These are phyloP conservation scores for Phialophora macrospora DNA, from an alignment of 2,329 filamentous ascomycete species.

Conservation along the genomic window DNA sequence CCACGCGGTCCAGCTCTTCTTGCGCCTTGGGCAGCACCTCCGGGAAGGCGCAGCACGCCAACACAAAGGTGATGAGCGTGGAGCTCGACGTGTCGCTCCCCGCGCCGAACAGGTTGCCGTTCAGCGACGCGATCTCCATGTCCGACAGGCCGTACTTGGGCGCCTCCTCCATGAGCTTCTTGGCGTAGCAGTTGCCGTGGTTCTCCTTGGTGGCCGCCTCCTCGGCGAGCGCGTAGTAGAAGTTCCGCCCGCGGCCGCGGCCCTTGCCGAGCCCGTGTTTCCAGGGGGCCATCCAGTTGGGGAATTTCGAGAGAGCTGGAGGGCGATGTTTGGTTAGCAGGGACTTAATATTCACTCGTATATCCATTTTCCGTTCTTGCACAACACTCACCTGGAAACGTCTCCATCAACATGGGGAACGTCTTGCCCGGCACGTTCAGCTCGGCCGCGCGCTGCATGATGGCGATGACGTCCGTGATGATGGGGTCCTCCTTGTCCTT, in stretches of 20 bases:
- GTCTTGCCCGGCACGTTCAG: conserved; percentile 61
- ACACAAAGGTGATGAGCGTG: conserved; percentile 42
- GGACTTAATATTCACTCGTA: too few species aligned
- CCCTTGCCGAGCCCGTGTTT: conserved; percentile 54
- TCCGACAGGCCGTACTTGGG: conserved; percentile 54
- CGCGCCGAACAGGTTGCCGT: conserved; percentile 50
- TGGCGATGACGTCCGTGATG: conserved; percentile 64
- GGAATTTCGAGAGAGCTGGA: conserved; percentile 52
- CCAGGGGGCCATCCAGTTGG: conserved; percentile 57
- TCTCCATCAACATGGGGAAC: conserved; percentile 64
- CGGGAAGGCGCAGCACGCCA: conserved; percentile 45
- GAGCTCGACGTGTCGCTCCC: conserved; percentile 43
- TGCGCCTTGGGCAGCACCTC: conserved; percentile 54
- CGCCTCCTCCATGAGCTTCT: conserved; percentile 55
- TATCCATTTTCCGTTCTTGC: too few species aligned
- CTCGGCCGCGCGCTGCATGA: conserved; percentile 64
- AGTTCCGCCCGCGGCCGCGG: conserved; percentile 55
- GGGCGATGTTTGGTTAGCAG: background rate
- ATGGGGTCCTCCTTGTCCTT: conserved; percentile 59
- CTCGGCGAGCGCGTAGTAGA: conserved; percentile 59
- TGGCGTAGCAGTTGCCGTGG: conserved; percentile 51
- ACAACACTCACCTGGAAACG: conserved; percentile 52
- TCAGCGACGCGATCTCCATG: conserved; percentile 54
- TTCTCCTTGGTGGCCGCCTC: conserved; percentile 53
- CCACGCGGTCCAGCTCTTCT: conserved; percentile 56